Conservation (phyloP, 768 basidiomycete species). For the Rubroboletus pulcherrimus region DNA sequence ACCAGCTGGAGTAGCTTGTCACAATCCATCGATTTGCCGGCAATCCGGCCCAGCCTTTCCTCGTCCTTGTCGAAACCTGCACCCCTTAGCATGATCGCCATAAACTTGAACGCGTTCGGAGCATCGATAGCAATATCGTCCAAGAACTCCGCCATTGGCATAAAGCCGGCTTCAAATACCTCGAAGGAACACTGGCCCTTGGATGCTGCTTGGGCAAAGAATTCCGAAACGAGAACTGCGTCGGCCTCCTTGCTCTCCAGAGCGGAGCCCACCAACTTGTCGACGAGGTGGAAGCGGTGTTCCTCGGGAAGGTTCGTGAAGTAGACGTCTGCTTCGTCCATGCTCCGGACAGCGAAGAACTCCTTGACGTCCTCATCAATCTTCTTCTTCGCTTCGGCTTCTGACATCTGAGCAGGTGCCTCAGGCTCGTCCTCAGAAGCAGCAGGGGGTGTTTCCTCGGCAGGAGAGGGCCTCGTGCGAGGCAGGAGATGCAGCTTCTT, state of each 20-base stretch:
- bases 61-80: constrained; percentile 57
- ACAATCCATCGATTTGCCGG: constrained; percentile 57
- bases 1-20: constrained; percentile 58
- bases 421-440: constrained; percentile 51
- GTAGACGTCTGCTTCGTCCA: constrained; percentile 87
- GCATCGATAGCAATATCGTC: constrained; percentile 90
- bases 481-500: constrained; percentile 74
- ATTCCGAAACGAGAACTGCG: constrained; percentile 69
- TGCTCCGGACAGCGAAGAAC: constrained; percentile 77
- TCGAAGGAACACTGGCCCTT: constrained; percentile 58
- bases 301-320: constrained; percentile 68
- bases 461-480: constrained; percentile 62
- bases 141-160: constrained; percentile 65
- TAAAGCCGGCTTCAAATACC: constrained; percentile 73
- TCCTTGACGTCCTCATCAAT: constrained; percentile 82
- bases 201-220: constrained; percentile 61
- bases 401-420: constrained; percentile 49
- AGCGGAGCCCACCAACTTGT: constrained; percentile 68
- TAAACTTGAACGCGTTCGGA: constrained; percentile 76
- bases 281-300: constrained; percentile 64
- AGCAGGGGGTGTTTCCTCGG: constrained; percentile 42
- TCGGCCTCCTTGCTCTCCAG: constrained; percentile 82
- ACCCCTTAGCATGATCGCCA: constrained; percentile 72
- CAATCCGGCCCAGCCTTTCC: constrained; percentile 52
- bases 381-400: constrained; percentile 66